These are phyloP conservation scores for Diutina pseudorugosa DNA, from an alignment of 1,139 yeast genomes.

Conservation along the genomic window DNA sequence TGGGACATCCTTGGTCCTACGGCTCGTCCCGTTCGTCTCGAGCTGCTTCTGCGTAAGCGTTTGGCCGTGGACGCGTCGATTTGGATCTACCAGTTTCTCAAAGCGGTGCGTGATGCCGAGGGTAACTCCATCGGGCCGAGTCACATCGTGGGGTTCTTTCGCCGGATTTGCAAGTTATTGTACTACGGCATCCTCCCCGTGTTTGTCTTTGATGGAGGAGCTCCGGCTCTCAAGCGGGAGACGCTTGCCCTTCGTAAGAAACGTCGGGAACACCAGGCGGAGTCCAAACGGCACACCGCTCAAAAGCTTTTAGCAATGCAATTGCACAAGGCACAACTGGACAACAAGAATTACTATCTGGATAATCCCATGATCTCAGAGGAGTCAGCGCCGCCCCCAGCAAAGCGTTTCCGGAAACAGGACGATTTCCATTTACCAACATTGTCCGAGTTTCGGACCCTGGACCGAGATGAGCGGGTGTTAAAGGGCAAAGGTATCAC, in stretches of 20 bases:
- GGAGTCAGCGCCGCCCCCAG: no score
- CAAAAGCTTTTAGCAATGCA: constrained; percentile 71
- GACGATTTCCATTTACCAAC: constrained; percentile 87
- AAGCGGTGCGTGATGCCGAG: constrained; percentile 81
- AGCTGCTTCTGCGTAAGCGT: constrained; percentile 60
- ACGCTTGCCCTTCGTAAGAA: constrained; percentile 64
- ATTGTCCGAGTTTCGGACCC: constrained; percentile 27
- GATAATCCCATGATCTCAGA: background rate
- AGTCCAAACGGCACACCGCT: constrained; percentile 65
- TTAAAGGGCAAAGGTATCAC: constrained; percentile 64
- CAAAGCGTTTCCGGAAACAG: constrained; percentile 20
- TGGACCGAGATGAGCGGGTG: constrained; percentile 52
- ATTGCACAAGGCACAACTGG: constrained; percentile 31
- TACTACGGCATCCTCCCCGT: constrained; percentile 87
- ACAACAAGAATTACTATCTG: background rate
- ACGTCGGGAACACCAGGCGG: constrained; percentile 63
- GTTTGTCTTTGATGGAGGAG: constrained; percentile 97
- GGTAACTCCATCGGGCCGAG: constrained; percentile 73
- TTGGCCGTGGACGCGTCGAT: constrained; percentile 97
- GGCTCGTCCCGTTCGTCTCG: constrained; percentile 82
- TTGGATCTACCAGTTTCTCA: constrained; percentile 95
- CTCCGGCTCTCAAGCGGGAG: constrained; percentile 70
- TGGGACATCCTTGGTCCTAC: constrained; percentile 92
- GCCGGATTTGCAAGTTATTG: constrained; percentile 82
- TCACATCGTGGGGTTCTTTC: constrained; percentile 86